Evolutionary conservation across 495 filamentous ascomycete species (phyloP), one percentile per base, ranked within the genome.

Genomic region (Annulohypoxylon bovei): DNA sequence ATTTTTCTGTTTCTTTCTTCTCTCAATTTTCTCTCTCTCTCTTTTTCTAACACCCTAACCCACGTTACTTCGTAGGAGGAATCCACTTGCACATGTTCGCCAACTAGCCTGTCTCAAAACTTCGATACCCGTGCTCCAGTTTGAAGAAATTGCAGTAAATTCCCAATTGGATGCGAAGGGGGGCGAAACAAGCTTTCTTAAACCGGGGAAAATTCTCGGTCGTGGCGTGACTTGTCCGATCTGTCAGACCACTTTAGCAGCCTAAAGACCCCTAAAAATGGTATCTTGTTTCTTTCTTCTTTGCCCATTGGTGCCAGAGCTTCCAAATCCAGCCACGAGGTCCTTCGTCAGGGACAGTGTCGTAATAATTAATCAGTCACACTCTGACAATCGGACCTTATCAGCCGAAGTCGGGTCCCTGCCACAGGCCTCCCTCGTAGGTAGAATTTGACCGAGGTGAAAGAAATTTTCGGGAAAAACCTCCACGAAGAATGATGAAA

Each of bases 221-320:
- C 55, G 70, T 72, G 70, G 70, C 70, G 70, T 72, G 70, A 72
- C 70, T 72, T 72, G 11, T 46, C 22, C 47, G 40, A 65, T 61
- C 68, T 59, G 70, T 72, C 70, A 72, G 70, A 37, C 70, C 70
- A 72, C 70, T 68, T 68, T 72, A 65, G 47, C 70, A 72, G 70
- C 70, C 70, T 72, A 72, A 72, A 72, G 57, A 60, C 60, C 68
- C 70, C 70, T 72, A 72, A 60, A 72, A 68, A 65, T 62, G 70
- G 70, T 47, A 68, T 68, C 55, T 65, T 33, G 39, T 68, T 62
- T 25, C 18, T 56, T 60, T 68, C 60, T 54, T 68, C 55, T 33
- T 61, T 55, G 65, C 64, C 60, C 60, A 72, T 72, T 72, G 70
- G 64, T 62, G 64, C 70, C 33, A 65, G 64, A 67, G 59, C 70